Conservation (phyloP, 345 rosid genomes). For the Toxicodendron radicans region DNA sequence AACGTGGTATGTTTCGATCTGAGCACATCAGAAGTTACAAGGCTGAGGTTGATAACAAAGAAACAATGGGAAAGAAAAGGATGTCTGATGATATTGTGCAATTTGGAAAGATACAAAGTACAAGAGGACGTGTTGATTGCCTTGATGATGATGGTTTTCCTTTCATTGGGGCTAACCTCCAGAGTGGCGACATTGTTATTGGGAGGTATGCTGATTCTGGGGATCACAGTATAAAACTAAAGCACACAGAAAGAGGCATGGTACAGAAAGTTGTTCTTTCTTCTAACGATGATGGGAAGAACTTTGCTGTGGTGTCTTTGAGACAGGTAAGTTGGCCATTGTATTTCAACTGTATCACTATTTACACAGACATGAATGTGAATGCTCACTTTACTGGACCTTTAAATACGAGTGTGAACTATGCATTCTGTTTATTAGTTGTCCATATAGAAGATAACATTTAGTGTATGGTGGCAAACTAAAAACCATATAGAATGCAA, state of each 20-base stretch:
- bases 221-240: slow-evolving; percentile 79
- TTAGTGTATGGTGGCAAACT: not conserved
- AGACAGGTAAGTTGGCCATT: slow-evolving; percentile 57
- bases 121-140: slow-evolving; percentile 76
- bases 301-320: slow-evolving; percentile 78
- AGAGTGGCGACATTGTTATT: slow-evolving; percentile 83
- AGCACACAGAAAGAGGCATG: slow-evolving; percentile 89
- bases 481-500: not conserved
- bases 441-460: not conserved
- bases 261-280: slow-evolving; percentile 89
- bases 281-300: slow-evolving; percentile 94
- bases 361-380: not conserved
- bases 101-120: slow-evolving; percentile 73
- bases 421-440: not conserved
- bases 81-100: slow-evolving; percentile 56
- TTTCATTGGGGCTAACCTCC: slow-evolving; percentile 73
- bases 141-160: slow-evolving; percentile 94
- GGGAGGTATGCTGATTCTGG: slow-evolving; percentile 85
- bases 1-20: slow-evolving; percentile 89
- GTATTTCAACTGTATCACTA: not conserved
- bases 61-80: slow-evolving; percentile 53
- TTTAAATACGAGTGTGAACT: not conserved
- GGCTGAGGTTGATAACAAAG: slow-evolving; percentile 84
- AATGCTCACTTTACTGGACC: too few species aligned
- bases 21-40: slow-evolving; percentile 89